A percentile compares a stretch with the other conserved stretches of the same genome.
Evolutionary conservation across 2,329 filamentous ascomycete genomes (phyloP).

Genomic region (Penicillium glabrum): DNA sequence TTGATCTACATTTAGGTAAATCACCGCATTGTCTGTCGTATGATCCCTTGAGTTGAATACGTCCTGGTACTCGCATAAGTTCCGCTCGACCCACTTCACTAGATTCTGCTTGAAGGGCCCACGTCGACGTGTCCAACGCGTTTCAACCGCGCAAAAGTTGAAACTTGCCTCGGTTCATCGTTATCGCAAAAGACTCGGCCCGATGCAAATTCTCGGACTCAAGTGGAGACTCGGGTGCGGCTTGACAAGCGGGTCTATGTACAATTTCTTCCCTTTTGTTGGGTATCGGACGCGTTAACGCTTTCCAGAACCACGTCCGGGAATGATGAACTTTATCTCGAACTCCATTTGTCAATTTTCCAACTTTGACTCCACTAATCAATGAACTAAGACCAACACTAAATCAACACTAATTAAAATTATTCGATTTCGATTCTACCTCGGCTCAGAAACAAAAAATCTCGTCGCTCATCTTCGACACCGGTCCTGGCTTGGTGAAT

Average conservation of each 20-base stretch:
- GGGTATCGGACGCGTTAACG: background rate
- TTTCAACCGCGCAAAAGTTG: background rate
- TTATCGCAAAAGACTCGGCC: background rate
- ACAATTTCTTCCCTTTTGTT: background rate
- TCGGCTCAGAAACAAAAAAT: conserved; percentile 52
- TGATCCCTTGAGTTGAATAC: no score
- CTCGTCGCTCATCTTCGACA: conserved; percentile 56
- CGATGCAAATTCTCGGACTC: background rate
- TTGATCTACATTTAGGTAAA: no score
- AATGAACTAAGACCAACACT: background rate
- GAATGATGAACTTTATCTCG: background rate
- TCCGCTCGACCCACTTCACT: background rate
- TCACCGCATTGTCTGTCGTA: no score
- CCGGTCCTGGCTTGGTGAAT: conserved; percentile 51
- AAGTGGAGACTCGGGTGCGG: background rate
- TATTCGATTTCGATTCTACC: background rate
- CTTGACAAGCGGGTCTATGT: background rate
- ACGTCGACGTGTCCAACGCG: background rate
- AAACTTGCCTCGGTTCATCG: background rate
- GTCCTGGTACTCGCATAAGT: no score
- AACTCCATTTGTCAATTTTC: background rate
- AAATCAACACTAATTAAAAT: background rate
- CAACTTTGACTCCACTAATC: background rate
- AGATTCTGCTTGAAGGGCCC: background rate
- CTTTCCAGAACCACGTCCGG: background rate